phyloP scores from a whole-genome alignment of 1,139 yeast species.

The Kodamaea sp. region DNA sequence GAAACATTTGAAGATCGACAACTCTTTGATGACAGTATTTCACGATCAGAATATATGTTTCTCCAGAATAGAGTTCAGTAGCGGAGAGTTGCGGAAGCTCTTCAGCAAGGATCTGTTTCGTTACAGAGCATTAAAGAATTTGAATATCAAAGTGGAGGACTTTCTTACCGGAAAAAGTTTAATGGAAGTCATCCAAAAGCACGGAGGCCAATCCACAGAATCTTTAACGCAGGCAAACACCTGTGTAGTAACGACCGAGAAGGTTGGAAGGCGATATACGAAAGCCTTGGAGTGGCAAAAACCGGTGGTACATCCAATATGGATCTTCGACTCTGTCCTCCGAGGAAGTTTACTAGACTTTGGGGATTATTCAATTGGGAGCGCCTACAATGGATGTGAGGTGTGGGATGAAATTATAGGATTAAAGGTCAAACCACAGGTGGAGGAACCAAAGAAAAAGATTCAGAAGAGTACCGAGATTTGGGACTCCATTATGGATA shows the following conservation, averaged over 20 bases:
- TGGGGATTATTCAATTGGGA: slow-evolving; percentile 38
- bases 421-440: slow-evolving; percentile 2
- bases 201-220: slow-evolving; percentile 64
- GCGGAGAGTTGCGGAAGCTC: slow-evolving; percentile 10
- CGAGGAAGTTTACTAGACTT: slow-evolving; percentile 61
- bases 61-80: slow-evolving; percentile 46
- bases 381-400: slow-evolving; percentile 43
- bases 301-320: slow-evolving; percentile 71
- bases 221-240: slow-evolving; percentile 54
- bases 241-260: slow-evolving; percentile 55
- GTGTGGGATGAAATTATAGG: slow-evolving; percentile 45
- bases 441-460: slow-evolving; percentile 17
- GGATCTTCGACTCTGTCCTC: slow-evolving; percentile 65
- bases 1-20: slow-evolving; percentile 18
- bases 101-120: slow-evolving; percentile 15
- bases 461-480: slow-evolving; percentile 28
- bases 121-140: slow-evolving; percentile 9
- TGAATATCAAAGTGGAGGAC: slow-evolving; percentile 16
- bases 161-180: slow-evolving; percentile 27
- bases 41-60: slow-evolving; percentile 50
- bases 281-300: slow-evolving; percentile 70
- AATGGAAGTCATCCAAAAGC: slow-evolving; percentile 37
- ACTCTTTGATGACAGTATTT: slow-evolving; percentile 45
- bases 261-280: slow-evolving; percentile 59
- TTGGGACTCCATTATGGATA: slow-evolving; percentile 56